These are phyloP conservation scores for Hypoxylon sp. DNA, from an alignment of 2,329 filamentous ascomycete genomes.

Conservation along the genomic window DNA sequence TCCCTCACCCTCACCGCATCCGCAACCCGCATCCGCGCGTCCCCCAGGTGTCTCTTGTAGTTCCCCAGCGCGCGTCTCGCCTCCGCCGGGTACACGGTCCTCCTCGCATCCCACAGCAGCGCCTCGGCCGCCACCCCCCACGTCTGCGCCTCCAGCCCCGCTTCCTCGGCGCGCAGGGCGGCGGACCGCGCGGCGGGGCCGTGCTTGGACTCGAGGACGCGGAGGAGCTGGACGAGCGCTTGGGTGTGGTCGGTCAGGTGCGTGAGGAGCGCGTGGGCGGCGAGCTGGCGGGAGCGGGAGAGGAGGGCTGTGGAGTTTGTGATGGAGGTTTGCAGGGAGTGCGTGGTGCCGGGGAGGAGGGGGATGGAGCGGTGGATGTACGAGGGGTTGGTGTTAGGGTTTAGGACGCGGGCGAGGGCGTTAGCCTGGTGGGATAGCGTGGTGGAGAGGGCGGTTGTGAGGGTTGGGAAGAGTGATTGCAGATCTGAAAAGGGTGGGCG, in stretches of 20 bases:
- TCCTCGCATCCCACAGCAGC: slow-evolving; percentile 52
- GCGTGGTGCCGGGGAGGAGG: slow-evolving; percentile 57
- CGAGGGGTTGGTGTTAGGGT: slow-evolving; percentile 64
- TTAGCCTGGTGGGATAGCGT: slow-evolving; percentile 63
- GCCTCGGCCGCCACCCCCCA: slow-evolving; percentile 54
- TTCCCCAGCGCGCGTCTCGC: slow-evolving; percentile 57
- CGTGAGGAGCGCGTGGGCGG: slow-evolving; percentile 52
- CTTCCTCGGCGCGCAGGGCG: slow-evolving; percentile 62
- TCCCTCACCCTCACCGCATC: slow-evolving; percentile 58
- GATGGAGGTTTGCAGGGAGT: slow-evolving; percentile 49
- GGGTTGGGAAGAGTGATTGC: slow-evolving; percentile 59
- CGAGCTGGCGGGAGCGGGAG: slow-evolving; percentile 54
- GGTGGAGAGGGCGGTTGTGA: slow-evolving; percentile 61
- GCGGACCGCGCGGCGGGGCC: slow-evolving; percentile 63
- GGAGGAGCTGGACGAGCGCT: slow-evolving; percentile 59
- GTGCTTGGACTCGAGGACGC: slow-evolving; percentile 66
- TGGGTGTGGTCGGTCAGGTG: slow-evolving; percentile 57
- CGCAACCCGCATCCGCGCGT: slow-evolving; percentile 59
- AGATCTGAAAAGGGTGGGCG: slow-evolving; percentile 63
- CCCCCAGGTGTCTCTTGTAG: slow-evolving; percentile 63
- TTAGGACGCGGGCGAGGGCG: slow-evolving; percentile 60
- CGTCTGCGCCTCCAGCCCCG: slow-evolving; percentile 58
- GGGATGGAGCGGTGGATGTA: slow-evolving; percentile 69
- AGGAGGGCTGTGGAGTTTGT: slow-evolving; percentile 51
- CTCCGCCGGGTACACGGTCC: slow-evolving; percentile 59